Conservation (phyloP, 306 rosid genomes). For the Leucaena leucocephala region DNA sequence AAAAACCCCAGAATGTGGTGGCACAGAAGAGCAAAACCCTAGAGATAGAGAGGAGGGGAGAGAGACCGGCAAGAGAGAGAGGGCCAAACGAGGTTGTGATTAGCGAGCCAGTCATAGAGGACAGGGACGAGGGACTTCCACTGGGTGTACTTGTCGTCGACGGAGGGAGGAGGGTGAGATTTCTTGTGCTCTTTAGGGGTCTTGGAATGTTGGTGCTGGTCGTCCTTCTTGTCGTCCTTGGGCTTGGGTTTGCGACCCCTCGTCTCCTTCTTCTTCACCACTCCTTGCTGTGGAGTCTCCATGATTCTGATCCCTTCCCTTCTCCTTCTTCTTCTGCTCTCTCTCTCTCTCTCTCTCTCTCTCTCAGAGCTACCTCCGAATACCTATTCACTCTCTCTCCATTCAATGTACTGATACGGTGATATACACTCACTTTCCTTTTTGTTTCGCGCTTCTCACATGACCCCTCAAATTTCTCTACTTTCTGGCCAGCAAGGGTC, state of each 20-base stretch:
- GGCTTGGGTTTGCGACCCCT: slow-evolving; percentile 79
- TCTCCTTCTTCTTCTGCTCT: neutral
- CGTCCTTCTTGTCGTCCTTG: slow-evolving; percentile 73
- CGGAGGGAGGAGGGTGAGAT: slow-evolving; percentile 54
- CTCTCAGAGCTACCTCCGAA: neutral
- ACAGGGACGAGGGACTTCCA: slow-evolving; percentile 81
- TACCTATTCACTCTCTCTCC: neutral
- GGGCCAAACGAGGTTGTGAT: slow-evolving; percentile 84
- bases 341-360: neutral
- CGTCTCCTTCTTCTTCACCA: slow-evolving; percentile 72
- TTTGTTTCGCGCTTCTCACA: neutral
- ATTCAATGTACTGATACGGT: neutral
- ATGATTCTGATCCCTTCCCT: slow-evolving; percentile 29
- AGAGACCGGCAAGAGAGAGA: slow-evolving; percentile 76
- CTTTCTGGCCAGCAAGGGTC: too few relatives aligned
- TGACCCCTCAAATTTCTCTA: neutral
- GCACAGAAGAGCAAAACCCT: slow-evolving; percentile 20
- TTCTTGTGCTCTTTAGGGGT: slow-evolving; percentile 42
- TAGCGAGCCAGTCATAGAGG: slow-evolving; percentile 81
- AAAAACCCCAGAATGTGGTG: neutral
- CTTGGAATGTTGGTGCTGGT: slow-evolving; percentile 46
- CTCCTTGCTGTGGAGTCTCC: slow-evolving; percentile 58
- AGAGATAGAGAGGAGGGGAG: neutral
- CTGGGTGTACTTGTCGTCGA: slow-evolving; percentile 70
- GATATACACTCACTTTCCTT: neutral